phyloP scores from a whole-genome alignment of 1,139 yeast species.

The Lodderomyces orthopsilosis region DNA sequence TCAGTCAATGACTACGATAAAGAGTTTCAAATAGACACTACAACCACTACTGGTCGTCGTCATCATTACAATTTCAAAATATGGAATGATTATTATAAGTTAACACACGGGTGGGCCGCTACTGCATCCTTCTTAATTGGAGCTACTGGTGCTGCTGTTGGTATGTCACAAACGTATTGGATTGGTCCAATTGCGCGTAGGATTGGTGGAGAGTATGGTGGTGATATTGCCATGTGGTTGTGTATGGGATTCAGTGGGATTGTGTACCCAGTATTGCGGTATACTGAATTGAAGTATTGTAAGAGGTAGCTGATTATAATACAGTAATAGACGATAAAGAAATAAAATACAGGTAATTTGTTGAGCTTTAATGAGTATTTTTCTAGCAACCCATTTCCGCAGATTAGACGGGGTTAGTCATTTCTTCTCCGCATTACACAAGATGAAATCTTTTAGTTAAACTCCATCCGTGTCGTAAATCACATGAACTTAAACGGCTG shows the following conservation, averaged over 20 bases:
- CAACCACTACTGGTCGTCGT: constrained; percentile 17
- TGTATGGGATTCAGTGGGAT: constrained; percentile 69
- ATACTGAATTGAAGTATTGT: constrained; percentile 56
- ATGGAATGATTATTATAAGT: constrained; percentile 56
- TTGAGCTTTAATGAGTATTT: too few species aligned
- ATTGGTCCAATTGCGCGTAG: constrained; percentile 27
- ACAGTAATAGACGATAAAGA: too few species aligned
- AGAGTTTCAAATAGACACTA: neutral
- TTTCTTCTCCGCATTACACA: neutral
- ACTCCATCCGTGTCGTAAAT: neutral
- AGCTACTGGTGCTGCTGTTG: constrained; percentile 29
- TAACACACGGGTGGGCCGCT: constrained; percentile 38
- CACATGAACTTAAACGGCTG: neutral
- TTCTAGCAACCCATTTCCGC: neutral
- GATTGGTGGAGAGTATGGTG: constrained; percentile 26
- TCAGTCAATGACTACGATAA: neutral
- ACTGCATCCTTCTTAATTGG: constrained; percentile 24
- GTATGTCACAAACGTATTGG: constrained; percentile 34
- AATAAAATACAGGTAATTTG: too few species aligned
- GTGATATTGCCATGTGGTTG: constrained; percentile 52
- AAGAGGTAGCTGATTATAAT: too few species aligned
- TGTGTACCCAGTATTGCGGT: constrained; percentile 62
- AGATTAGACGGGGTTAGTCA: neutral
- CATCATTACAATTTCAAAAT: constrained; percentile 59
- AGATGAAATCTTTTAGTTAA: too few species aligned